Evolutionary conservation across 306 rosid species (phyloP), one percentile per base, ranked within the genome.

Genomic region (Gillenia trifoliata): DNA sequence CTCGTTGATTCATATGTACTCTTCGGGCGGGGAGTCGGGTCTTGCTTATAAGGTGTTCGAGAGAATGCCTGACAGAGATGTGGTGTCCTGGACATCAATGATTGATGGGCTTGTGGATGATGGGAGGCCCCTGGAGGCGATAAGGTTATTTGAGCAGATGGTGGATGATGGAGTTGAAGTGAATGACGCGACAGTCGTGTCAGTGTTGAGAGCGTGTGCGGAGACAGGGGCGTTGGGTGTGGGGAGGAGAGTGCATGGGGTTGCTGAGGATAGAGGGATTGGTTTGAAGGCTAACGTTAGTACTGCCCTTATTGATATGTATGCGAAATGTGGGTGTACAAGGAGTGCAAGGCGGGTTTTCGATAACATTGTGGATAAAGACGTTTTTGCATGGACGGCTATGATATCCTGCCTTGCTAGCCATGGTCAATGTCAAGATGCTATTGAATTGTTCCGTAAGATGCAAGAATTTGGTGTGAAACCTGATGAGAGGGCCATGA

Each of bases 221-320:
- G 88, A 80, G 12, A 28, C 68, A 0, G 85, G 90, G 47, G 92
- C 85, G 0, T 78, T 86, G 17, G 70, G 70, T 29, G 29, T 77
- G 10, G 91, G 92, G 65, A 86, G 71, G 66, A 78, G 71, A 74
- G 84, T 84, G 72, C 92, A 85, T 60, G 47, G 22, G 74, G 43
- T 78, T 72, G 85, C 80, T 29, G 71, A 71, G 72, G 77, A 77
- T 36, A 75, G n/a, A 50, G 26, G 56, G 8, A 40, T 79, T 71
- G 41, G n/a, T 59, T 50, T n/a, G 22, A 23, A 64, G 65, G 36
- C 50, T 30, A 83, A 78, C 29, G 85, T 85, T 43, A 54, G 64
- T 12, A 83, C 90, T 22, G 87, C 86, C 4, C 87, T 85, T 9
- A 75, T 89, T 70, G 90, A 87, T 19, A 85, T 87, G 94, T 89